phyloP scores from a whole-genome alignment of 129 eudicot genomes.

The Flaveria ramosissima region DNA sequence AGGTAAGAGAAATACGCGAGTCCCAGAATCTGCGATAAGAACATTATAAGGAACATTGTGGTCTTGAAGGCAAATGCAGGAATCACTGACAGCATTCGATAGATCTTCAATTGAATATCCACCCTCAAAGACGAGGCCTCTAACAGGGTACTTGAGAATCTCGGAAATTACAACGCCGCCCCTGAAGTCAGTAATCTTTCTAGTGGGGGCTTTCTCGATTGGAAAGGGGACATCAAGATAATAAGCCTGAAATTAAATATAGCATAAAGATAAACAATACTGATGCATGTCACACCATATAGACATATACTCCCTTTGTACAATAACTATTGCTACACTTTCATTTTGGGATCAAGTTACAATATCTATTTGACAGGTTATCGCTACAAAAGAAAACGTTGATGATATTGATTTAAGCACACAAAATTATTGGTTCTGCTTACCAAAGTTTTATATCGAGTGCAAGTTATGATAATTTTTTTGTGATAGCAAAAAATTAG shows the following conservation, averaged over 20 bases:
- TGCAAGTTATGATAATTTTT: no score
- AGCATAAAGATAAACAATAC: constrained; percentile 14
- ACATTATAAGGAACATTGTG: constrained; percentile 92
- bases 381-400: no score
- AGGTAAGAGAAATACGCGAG: constrained; percentile 84
- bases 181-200: constrained; percentile 54
- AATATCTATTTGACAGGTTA: no score
- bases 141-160: constrained; percentile 73
- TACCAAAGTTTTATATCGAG: no score
- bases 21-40: constrained; percentile 84
- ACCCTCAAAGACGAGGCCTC: constrained; percentile 92
- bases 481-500: no score
- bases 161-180: constrained; percentile 69
- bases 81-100: constrained; percentile 70
- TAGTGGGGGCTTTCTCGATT: constrained; percentile 81
- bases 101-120: constrained; percentile 63
- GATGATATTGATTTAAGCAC: no score
- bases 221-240: constrained; percentile 83
- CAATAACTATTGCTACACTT: no score
- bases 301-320: not conserved
- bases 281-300: constrained; percentile 2
- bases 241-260: constrained; percentile 59
- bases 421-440: no score
- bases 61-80: constrained; percentile 92
- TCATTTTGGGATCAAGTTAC: no score